Percentiles rank a stretch among this genome's conserved stretches.
These are phyloP conservation scores for Metschnikowia henanensis DNA, from an alignment of 805 yeast genomes.

Conservation along the genomic window DNA sequence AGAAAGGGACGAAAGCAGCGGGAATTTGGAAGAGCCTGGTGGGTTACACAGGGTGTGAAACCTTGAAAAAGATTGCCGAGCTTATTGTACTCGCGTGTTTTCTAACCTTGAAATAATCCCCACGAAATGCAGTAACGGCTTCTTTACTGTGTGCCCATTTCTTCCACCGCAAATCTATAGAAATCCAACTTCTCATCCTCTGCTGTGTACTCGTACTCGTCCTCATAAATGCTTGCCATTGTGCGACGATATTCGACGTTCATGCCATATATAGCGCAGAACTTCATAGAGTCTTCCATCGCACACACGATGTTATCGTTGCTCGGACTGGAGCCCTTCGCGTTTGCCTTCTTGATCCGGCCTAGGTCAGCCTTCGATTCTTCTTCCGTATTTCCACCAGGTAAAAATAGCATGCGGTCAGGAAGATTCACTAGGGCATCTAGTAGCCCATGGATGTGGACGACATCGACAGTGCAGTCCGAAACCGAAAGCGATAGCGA, in stretches of 20 bases:
- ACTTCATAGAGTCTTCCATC: constrained; percentile 11
- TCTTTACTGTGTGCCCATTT: background rate
- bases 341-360: constrained; percentile 16
- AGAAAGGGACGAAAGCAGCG: too few species aligned
- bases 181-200: constrained; percentile 3
- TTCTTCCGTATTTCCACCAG: background rate
- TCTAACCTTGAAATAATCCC: background rate
- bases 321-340: background rate
- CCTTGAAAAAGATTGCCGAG: background rate
- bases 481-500: constrained; percentile 38
- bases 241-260: background rate
- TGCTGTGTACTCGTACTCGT: background rate
- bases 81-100: too few species aligned
- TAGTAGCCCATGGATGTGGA: constrained; percentile 31
- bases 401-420: constrained; percentile 7
- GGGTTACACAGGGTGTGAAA: too few species aligned
- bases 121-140: background rate
- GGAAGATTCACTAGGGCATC: constrained; percentile 10
- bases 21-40: too few species aligned
- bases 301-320: constrained; percentile 15
- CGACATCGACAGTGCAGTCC: constrained; percentile 35
- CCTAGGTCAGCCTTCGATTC: constrained; percentile 18
- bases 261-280: constrained; percentile 11
- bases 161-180: constrained; percentile 2
- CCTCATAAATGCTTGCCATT: background rate